Evolutionary conservation across 176 grass and related monocot species (phyloP).

Genomic region (Carex pumila): DNA sequence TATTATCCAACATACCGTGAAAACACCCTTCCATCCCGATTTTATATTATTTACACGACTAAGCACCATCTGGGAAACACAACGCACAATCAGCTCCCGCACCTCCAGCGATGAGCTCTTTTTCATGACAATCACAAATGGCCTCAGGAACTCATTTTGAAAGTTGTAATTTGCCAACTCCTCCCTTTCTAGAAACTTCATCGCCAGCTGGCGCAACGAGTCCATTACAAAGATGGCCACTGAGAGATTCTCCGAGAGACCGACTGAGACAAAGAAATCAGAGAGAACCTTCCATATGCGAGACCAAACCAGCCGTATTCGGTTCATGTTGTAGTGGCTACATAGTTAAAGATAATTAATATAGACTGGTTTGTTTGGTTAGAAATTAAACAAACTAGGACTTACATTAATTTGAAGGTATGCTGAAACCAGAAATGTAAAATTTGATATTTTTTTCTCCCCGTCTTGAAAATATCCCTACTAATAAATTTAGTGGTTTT

Average conservation of each 20-base stretch:
- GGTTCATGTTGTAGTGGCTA: conserved; percentile 97
- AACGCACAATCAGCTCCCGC: conserved; percentile 86
- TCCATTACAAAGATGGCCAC: conserved; percentile 99
- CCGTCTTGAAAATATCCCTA: not conserved
- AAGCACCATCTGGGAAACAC: conserved; percentile 96
- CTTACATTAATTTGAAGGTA: too few species aligned
- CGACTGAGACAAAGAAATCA: conserved; percentile 95
- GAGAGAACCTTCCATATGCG: conserved; percentile 90
- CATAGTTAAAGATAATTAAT: conserved; percentile 30
- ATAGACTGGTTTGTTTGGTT: conserved; percentile 14
- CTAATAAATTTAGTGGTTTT: not conserved
- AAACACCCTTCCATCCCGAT: conserved; percentile 96
- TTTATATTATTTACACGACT: conserved; percentile 91
- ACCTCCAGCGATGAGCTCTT: conserved; percentile 78
- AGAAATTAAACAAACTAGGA: not conserved
- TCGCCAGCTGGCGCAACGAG: conserved; percentile 80
- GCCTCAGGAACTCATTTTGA: conserved; percentile 93
- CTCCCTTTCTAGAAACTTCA: conserved; percentile 97
- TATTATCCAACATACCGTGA: conserved; percentile 43
- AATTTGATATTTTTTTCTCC: not conserved
- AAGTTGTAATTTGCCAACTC: conserved; percentile 97
- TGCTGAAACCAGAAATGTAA: not conserved
- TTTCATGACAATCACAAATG: conserved; percentile 91
- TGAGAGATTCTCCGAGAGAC: conserved; percentile 88
- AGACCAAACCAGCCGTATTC: conserved; percentile 89